A percentile compares a stretch with the other conserved stretches of the same genome.
phyloP scores from a whole-genome alignment of 2,329 filamentous ascomycete species.

The Penicillium paneum region DNA sequence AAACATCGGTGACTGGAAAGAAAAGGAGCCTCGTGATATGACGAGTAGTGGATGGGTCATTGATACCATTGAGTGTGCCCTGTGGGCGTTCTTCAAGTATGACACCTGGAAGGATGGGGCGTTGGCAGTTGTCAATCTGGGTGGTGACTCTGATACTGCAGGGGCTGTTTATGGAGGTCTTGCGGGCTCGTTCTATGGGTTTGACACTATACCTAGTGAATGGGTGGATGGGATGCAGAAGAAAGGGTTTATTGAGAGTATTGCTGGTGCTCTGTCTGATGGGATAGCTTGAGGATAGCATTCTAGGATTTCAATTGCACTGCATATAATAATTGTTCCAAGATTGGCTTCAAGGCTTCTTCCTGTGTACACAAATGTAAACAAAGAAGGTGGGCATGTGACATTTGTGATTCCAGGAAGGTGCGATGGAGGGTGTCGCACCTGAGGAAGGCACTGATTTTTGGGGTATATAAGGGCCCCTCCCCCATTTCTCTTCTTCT shows the following conservation, averaged over 20 bases:
- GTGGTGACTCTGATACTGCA: conserved; percentile 46
- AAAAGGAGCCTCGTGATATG: conserved; percentile 23
- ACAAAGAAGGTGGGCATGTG: neutral
- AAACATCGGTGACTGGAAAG: conserved; percentile 27
- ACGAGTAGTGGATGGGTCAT: conserved; percentile 43
- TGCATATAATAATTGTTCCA: neutral
- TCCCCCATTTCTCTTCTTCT: neutral
- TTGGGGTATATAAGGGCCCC: neutral
- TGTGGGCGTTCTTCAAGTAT: conserved; percentile 45
- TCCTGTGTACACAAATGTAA: neutral
- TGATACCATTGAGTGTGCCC: conserved; percentile 41
- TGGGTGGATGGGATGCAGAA: conserved; percentile 32
- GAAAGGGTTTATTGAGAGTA: conserved; percentile 16
- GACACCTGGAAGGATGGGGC: conserved; percentile 39
- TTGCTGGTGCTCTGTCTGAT: conserved; percentile 4
- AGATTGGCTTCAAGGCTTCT: neutral
- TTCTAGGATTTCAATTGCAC: neutral
- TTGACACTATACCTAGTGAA: conserved; percentile 31
- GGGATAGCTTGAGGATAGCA: neutral
- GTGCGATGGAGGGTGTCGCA: neutral
- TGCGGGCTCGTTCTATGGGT: conserved; percentile 43
- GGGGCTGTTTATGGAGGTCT: conserved; percentile 46
- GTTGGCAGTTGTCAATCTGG: conserved; percentile 42
- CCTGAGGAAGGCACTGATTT: neutral
- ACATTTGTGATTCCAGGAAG: neutral